These are phyloP conservation scores for Hypoxylon sp. DNA, from an alignment of 2,329 filamentous ascomycete species.

Conservation along the genomic window DNA sequence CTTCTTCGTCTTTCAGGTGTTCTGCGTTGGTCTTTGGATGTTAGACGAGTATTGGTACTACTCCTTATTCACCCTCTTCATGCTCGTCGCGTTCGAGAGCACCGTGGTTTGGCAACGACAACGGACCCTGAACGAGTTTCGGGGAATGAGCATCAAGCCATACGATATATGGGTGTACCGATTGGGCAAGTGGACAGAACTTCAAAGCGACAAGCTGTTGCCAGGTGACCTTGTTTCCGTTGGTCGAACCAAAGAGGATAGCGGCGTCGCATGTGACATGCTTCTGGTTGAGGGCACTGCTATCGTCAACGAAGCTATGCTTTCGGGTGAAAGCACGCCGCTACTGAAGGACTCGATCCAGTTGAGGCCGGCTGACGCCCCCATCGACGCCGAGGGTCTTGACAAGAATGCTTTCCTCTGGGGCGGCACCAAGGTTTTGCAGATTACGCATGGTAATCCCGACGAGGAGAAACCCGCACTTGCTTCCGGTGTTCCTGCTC, in stretches of 20 bases:
- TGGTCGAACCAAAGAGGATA: constrained; percentile 94
- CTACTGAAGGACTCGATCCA: constrained; percentile 96
- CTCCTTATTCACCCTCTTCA: constrained; percentile 97
- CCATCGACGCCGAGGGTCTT: constrained; percentile 87
- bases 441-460: constrained; percentile 88
- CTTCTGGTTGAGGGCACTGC: constrained; percentile 92
- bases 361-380: constrained; percentile 84
- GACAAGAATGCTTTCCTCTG: constrained; percentile 98
- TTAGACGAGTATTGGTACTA: constrained; percentile 99
- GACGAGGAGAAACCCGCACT: constrained; percentile 81
- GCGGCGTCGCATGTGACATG: constrained; percentile 98
- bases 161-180: constrained; percentile 95
- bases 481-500: constrained; percentile 81
- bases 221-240: constrained; percentile 95
- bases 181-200: constrained; percentile 87
- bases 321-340: constrained; percentile 97
- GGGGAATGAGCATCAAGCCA: constrained; percentile 99
- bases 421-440: constrained; percentile 96
- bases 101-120: constrained; percentile 99
- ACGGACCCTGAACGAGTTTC: constrained; percentile 94
- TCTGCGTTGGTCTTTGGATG: constrained; percentile 98
- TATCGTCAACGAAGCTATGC: constrained; percentile 99
- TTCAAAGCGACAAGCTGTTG: constrained; percentile 90
- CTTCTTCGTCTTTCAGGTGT: constrained; percentile 99
- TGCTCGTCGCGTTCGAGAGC: constrained; percentile 97